Base-by-base conservation (phyloP, 2,329 filamentous ascomycete species). In the Botrytis deweyae region DNA sequence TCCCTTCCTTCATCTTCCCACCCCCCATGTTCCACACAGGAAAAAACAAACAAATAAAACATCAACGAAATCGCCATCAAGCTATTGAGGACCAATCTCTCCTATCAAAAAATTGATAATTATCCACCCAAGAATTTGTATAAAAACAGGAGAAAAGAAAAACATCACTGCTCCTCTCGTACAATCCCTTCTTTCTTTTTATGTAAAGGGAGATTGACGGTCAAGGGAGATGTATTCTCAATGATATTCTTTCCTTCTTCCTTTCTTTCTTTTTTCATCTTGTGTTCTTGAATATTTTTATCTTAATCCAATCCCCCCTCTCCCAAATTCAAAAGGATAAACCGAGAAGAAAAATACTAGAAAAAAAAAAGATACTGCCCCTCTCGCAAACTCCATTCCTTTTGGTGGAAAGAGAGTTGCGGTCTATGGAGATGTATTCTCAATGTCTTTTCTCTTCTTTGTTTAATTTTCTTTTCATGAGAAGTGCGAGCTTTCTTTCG, bases 101-200 rank as follows among this genome's bases (percentile, higher is more conserved):
- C 52, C 18, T 9, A 58, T 9, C 52, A 18, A 55, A 25, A n/a
- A 3, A 55, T n/a, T n/a, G 4, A n/a, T 55, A n/a, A 58, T 58
- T 4, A 58, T 58, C n/a, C 52, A 42, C n/a, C n/a, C n/a, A n/a
- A n/a, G n/a, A n/a, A n/a, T n/a, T n/a, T n/a, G n/a, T n/a, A n/a
- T n/a, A n/a, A n/a, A n/a, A n/a, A n/a, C n/a, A 49, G 10, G n/a
- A 66, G 29, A 65, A 46, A 46, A 25, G 40, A 46, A 46, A 46
- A 65, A 46, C 1, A 49, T n/a, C 64, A 66, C 16, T 66, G 64
- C 64, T 36, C 64, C 64, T 66, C 42, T 66, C 42, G 64, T 33
- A 66, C 42, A 49, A 49, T n/a, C 14, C 0, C 3, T 6, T 10
- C 4, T 2, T 36, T 46, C 12, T 46, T 25, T 18, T 25, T 2